Base-by-base conservation (phyloP, 1,284 basidiomycete species). In the Microstroma glucosiphilum region DNA sequence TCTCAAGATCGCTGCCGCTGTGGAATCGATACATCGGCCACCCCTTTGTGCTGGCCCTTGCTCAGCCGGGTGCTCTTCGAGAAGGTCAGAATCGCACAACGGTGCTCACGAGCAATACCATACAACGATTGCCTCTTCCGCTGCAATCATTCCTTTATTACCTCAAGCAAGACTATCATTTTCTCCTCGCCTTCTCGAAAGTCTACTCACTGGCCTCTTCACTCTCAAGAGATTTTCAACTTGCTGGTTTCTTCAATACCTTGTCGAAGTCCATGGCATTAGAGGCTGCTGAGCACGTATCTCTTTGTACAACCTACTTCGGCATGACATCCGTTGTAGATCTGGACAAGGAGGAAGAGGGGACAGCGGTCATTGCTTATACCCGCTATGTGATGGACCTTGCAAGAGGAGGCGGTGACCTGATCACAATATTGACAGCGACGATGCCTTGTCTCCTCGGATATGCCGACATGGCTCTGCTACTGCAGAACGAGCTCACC, bases 381-480 rank as follows among this genome's bases (percentile, higher is more conserved):
- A 77, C 77, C 0, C 72, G 77, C 17, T 77, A 68, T 58, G 69
- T 77, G 12, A 59, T 75, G 49, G 76, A 77, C 42, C 60, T 60
- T 2, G 65, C 63, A 1, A 58, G 62, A 15, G 58, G 56, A 9
- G 69, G 69, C 76, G 83, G 91, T 3, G 89, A 92, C 74, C 80
- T 86, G 13, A 84, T 87, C 30, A 87, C 86, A 65, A 81, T 93
- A 12, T 80, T 89, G 23, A 87, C 96, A 77, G 89, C 90, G 0
- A 84, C 93, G 1, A 86, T 88, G 17, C 88, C 90, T 4, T 97
- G 93, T 78, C 82, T 96, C 13, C 81, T 96, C 0, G 93, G 93
- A 0, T 97, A 96, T 74, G 93, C 91, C n/a, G 90, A 96, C 78
- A 90, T 94, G 0, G 93, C 92, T 0, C 81, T 90, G 48, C 69